Evolutionary conservation across 2,329 filamentous ascomycete species (phyloP).

Genomic region (Colletotrichum phormii): DNA sequence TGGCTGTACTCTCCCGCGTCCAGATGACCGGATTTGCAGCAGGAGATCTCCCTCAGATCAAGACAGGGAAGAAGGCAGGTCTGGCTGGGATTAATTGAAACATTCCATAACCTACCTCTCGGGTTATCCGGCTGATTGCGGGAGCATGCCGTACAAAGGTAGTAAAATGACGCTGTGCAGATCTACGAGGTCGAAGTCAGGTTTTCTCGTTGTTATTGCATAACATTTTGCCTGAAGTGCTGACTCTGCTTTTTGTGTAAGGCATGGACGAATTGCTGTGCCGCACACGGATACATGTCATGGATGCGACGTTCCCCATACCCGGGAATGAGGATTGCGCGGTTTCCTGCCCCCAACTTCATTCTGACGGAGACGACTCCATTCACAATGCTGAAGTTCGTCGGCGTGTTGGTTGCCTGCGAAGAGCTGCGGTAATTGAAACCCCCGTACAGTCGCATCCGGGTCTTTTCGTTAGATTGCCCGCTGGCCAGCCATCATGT

Average conservation of each 20-base stretch:
- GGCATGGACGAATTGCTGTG: neutral
- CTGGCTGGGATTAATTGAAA: neutral
- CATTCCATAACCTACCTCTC: neutral
- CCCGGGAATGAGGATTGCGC: constrained; percentile 1
- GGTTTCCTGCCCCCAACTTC: neutral
- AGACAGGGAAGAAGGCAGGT: neutral
- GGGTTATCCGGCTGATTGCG: neutral
- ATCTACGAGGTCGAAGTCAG: constrained; percentile 5
- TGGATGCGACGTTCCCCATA: constrained; percentile 6
- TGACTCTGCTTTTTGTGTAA: neutral
- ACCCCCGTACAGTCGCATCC: neutral
- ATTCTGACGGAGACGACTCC: neutral
- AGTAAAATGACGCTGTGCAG: constrained; percentile 23
- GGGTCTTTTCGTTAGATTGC: constrained; percentile 15
- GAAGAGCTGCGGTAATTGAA: neutral
- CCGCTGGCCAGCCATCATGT: neutral
- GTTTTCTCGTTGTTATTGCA: neutral
- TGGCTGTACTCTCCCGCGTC: neutral
- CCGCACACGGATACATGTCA: neutral
- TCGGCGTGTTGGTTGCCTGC: constrained; percentile 9
- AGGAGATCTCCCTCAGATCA: neutral
- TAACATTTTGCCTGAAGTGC: neutral
- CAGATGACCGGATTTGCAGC: neutral
- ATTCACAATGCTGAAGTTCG: neutral
- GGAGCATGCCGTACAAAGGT: neutral